Conservation (phyloP, 2,329 filamentous ascomycete genomes). For the Aphanocladium album region DNA sequence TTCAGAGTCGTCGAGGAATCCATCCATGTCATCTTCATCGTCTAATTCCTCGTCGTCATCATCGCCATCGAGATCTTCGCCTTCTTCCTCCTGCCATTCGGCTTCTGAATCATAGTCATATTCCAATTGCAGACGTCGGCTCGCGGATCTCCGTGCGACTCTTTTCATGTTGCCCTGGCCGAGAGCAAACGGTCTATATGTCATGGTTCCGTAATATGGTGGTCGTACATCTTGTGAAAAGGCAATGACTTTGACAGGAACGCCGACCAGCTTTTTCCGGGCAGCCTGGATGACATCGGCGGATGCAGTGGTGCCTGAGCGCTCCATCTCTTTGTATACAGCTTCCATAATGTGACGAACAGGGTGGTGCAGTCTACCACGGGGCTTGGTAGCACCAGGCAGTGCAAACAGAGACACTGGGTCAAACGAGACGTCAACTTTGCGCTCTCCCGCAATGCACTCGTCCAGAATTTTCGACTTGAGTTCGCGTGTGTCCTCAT, state of each 20-base stretch:
- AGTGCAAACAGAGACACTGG: conserved; percentile 43
- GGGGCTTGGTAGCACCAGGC: conserved; percentile 25
- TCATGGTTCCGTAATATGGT: conserved; percentile 69
- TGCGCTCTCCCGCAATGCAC: conserved; percentile 42
- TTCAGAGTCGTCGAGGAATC: conserved; percentile 83
- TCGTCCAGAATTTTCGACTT: conserved; percentile 51
- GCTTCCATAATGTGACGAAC: conserved; percentile 59
- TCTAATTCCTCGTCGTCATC: conserved; percentile 65
- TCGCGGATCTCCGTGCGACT: conserved; percentile 50
- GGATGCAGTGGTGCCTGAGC: conserved; percentile 28
- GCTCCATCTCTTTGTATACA: conserved; percentile 44
- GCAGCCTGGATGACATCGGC: conserved; percentile 28
- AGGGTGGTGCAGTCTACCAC: conserved; percentile 44
- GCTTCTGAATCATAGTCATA: conserved; percentile 86
- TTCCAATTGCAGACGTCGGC: conserved; percentile 56
- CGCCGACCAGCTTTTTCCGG: conserved; percentile 38
- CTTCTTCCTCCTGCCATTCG: conserved; percentile 75
- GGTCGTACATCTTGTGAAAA: conserved; percentile 64
- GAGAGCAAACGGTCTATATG: conserved; percentile 47
- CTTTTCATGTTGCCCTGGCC: conserved; percentile 42
- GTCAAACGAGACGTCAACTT: conserved; percentile 39
- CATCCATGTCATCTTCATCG: conserved; percentile 81
- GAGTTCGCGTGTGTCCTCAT: conserved; percentile 48
- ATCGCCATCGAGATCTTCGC: conserved; percentile 64
- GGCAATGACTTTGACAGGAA: conserved; percentile 59